Evolutionary conservation across 768 basidiomycete species (phyloP).

Genomic region (Kondoa subrosea): DNA sequence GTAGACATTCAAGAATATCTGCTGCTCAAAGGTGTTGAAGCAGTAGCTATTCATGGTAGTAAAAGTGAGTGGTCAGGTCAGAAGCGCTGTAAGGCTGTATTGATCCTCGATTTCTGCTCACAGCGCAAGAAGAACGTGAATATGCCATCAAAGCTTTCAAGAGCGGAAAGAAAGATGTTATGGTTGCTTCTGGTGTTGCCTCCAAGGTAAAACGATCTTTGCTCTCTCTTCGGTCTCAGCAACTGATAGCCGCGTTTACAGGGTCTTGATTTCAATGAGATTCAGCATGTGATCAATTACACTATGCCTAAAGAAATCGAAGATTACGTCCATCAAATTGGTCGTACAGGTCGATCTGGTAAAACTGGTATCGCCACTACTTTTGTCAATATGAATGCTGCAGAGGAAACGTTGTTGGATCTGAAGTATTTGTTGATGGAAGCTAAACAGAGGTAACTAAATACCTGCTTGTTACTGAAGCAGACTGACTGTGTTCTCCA

Average conservation of each 20-base stretch:
- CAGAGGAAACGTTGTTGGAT: constrained; percentile 89
- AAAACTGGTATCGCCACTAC: constrained; percentile 98
- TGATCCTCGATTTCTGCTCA: constrained; percentile 35
- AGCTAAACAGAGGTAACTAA: constrained; percentile 74
- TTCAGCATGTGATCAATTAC: constrained; percentile 97
- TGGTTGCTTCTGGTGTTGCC: constrained; percentile 96
- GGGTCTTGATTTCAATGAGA: constrained; percentile 95
- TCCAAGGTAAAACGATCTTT: constrained; percentile 42
- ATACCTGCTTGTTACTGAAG: background rate
- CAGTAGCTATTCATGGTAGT: constrained; percentile 94
- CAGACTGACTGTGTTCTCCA: constrained; percentile 30
- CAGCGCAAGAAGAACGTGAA: constrained; percentile 84
- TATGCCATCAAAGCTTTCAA: constrained; percentile 99
- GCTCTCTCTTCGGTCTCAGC: background rate
- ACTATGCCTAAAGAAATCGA: constrained; percentile 99
- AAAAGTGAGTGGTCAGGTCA: constrained; percentile 47
- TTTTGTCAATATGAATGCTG: constrained; percentile 94
- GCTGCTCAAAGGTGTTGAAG: constrained; percentile 88
- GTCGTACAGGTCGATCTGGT: constrained; percentile 88
- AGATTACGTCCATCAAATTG: constrained; percentile 98
- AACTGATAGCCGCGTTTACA: background rate
- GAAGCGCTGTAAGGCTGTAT: constrained; percentile 14
- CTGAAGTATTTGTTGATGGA: constrained; percentile 92
- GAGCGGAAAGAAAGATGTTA: constrained; percentile 90
- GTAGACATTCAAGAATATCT: constrained; percentile 91